These are phyloP conservation scores for Coccinonectria pachysandricola DNA, from an alignment of 2,329 filamentous ascomycete species.

Conservation along the genomic window DNA sequence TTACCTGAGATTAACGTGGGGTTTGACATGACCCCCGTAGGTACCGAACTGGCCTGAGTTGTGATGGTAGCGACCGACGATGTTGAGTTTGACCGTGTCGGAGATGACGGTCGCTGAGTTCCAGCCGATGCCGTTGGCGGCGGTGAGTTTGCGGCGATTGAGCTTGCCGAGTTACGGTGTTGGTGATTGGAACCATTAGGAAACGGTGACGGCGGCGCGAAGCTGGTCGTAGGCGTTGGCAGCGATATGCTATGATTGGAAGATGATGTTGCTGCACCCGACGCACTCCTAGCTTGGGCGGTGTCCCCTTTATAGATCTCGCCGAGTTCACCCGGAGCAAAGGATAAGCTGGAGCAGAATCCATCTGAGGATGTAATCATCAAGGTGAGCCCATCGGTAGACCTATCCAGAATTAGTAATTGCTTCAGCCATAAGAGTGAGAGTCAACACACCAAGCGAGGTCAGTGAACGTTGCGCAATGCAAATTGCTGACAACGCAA, in stretches of 20 bases:
- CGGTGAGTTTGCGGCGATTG: slow-evolving; percentile 48
- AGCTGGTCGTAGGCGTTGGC: slow-evolving; percentile 58
- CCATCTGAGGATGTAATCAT: slow-evolving; percentile 97
- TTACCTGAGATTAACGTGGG: slow-evolving; percentile 69
- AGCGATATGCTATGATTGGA: slow-evolving; percentile 58
- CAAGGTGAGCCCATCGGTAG: slow-evolving; percentile 45
- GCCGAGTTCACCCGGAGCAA: slow-evolving; percentile 73
- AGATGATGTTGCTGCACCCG: slow-evolving; percentile 29
- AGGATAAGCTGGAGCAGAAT: slow-evolving; percentile 88
- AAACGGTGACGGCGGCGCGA: slow-evolving; percentile 52
- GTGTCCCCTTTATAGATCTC: slow-evolving; percentile 65
- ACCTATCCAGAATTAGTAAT: slow-evolving; percentile 29
- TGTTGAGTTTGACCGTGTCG: slow-evolving; percentile 74
- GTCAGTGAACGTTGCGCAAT: slow-evolving; percentile 96
- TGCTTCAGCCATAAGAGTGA: neutral
- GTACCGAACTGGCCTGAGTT: slow-evolving; percentile 45
- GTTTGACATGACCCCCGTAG: slow-evolving; percentile 56
- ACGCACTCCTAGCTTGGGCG: slow-evolving; percentile 36
- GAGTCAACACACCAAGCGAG: slow-evolving; percentile 65
- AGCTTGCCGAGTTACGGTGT: slow-evolving; percentile 47
- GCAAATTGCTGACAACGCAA: slow-evolving; percentile 90
- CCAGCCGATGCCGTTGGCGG: slow-evolving; percentile 45
- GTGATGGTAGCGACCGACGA: slow-evolving; percentile 70
- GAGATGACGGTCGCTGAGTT: slow-evolving; percentile 61
- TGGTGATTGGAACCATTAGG: slow-evolving; percentile 38